Percentiles rank a stretch among this genome's conserved stretches.
Conservation (phyloP, 805 yeast genomes). For the Grigorovia yakushimaensis region DNA sequence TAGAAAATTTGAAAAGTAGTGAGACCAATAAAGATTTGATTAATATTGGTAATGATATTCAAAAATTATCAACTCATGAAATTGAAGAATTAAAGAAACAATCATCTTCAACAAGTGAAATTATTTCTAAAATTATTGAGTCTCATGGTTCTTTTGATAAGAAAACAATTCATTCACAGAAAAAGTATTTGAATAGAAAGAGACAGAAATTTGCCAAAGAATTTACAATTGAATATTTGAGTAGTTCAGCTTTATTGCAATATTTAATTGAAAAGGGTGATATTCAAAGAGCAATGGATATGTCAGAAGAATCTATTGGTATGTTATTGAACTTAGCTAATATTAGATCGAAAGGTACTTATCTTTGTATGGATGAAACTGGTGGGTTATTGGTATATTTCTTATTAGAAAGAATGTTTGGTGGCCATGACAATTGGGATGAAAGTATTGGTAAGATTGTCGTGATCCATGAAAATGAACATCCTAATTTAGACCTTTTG, state of each 20-base stretch:
- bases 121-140: conserved; percentile 72
- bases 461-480: conserved; percentile 86
- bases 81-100: conserved; percentile 73
- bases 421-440: conserved; percentile 28
- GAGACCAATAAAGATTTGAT: conserved; percentile 57
- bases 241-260: conserved; percentile 60
- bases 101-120: conserved; percentile 62
- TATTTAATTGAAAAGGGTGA: conserved; percentile 73
- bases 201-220: conserved; percentile 83
- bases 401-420: conserved; percentile 80
- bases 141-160: conserved; percentile 81
- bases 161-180: conserved; percentile 84
- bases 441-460: conserved; percentile 48
- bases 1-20: conserved; percentile 33
- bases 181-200: conserved; percentile 82
- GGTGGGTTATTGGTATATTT: conserved; percentile 84
- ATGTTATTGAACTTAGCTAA: conserved; percentile 69
- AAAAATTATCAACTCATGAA: conserved; percentile 65
- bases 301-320: conserved; percentile 80
- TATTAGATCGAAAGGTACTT: conserved; percentile 81
- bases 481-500: conserved; percentile 67
- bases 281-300: conserved; percentile 54
- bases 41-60: conserved; percentile 61
- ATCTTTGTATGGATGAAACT: conserved; percentile 86
- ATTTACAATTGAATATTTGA: conserved; percentile 71